A percentile compares a stretch with the other conserved stretches of the same genome.
Conservation (phyloP, 139 green algal species). For the Zygnema circumcarinatum region DNA sequence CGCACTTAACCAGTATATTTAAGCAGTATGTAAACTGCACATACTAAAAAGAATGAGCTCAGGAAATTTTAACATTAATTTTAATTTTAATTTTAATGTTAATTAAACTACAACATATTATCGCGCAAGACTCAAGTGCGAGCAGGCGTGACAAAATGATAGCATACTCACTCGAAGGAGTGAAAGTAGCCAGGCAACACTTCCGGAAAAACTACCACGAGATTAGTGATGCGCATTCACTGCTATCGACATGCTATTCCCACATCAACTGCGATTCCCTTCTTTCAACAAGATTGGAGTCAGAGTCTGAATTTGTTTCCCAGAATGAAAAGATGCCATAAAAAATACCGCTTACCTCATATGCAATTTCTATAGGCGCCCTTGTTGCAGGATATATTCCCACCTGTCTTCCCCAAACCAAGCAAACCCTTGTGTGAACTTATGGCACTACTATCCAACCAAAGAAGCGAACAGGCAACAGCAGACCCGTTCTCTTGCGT, state of each 20-base stretch:
- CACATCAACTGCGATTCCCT: neutral
- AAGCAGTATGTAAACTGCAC: neutral
- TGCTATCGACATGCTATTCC: neutral
- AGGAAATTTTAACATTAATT: too few species aligned
- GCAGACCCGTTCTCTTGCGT: neutral
- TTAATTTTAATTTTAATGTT: too few species aligned
- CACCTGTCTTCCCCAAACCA: too few species aligned
- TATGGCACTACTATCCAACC: neutral
- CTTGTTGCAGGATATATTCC: neutral
- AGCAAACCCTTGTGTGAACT: too few species aligned
- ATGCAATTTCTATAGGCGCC: neutral
- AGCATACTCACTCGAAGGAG: too few species aligned
- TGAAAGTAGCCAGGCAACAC: neutral
- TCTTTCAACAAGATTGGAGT: neutral
- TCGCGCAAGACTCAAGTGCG: too few species aligned
- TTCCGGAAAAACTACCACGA: neutral
- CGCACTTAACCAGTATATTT: neutral
- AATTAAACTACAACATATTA: too few species aligned
- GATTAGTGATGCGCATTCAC: neutral
- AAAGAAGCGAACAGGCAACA: neutral
- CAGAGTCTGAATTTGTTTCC: neutral
- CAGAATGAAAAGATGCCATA: neutral
- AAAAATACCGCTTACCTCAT: neutral
- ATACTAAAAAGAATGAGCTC: neutral
- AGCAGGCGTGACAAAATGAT: too few species aligned